Percentiles rank a stretch among this genome's conserved stretches.
Evolutionary conservation across 1,284 basidiomycete species (phyloP).

Genomic region (Taiwanofungus camphoratus): DNA sequence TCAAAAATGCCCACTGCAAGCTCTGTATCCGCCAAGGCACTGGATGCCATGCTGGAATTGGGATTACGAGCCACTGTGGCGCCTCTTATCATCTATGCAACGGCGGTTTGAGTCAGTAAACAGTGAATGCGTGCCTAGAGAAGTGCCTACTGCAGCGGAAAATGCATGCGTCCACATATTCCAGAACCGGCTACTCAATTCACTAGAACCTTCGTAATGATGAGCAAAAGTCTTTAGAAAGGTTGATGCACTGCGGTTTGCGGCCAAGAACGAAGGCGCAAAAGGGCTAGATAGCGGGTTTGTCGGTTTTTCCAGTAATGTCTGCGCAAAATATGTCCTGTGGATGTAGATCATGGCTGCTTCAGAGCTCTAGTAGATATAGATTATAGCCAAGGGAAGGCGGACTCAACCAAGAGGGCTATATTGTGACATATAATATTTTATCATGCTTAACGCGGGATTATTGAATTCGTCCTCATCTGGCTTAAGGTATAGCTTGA

Average conservation of each 20-base stretch:
- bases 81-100: constrained; percentile 28
- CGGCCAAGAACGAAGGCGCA: constrained; percentile 36
- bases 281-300: constrained; percentile 35
- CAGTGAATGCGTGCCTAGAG: no score
- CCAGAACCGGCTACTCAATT: constrained; percentile 32
- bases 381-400: no score
- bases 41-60: constrained; percentile 28
- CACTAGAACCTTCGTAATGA: constrained; percentile 21
- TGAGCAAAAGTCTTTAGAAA: constrained; percentile 32
- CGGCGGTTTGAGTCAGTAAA: not conserved
- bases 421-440: constrained; percentile 28
- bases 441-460: constrained; percentile 25
- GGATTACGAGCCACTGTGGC: constrained; percentile 27
- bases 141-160: constrained; percentile 31
- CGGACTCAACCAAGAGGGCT: constrained; percentile 24
- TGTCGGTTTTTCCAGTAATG: constrained; percentile 32
- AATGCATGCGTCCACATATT: constrained; percentile 35
- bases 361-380: no score
- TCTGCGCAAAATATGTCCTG: constrained; percentile 36
- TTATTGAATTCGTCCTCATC: constrained; percentile 27
- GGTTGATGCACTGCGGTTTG: constrained; percentile 32
- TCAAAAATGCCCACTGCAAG: constrained; percentile 28
- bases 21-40: constrained; percentile 27
- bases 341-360: constrained; percentile 33
- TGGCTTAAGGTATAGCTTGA: constrained; percentile 24